Conservation (phyloP, 2,329 filamentous ascomycete genomes). For the Fusarium sulawesiense region DNA sequence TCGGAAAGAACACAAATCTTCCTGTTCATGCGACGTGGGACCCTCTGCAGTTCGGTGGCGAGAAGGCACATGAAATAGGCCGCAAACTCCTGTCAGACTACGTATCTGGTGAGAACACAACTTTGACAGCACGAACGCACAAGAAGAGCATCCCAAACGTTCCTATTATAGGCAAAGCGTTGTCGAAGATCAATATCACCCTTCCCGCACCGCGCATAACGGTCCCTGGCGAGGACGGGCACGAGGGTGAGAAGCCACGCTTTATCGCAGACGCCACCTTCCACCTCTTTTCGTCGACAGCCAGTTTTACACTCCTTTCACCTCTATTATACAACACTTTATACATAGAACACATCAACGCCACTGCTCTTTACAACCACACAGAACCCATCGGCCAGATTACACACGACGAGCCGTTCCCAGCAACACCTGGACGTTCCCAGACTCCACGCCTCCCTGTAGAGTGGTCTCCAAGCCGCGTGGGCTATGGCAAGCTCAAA, state of each 20-base stretch:
- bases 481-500: slow-evolving; percentile 85
- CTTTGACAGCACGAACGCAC: slow-evolving; percentile 78
- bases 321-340: slow-evolving; percentile 79
- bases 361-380: slow-evolving; percentile 86
- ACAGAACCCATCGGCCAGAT: slow-evolving; percentile 83
- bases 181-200: slow-evolving; percentile 78
- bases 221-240: slow-evolving; percentile 61
- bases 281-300: slow-evolving; percentile 87
- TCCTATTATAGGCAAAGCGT: slow-evolving; percentile 76
- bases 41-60: slow-evolving; percentile 70
- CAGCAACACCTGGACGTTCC: slow-evolving; percentile 78
- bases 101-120: slow-evolving; percentile 88
- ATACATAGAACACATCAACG: slow-evolving; percentile 82
- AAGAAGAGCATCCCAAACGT: slow-evolving; percentile 77
- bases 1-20: slow-evolving; percentile 79
- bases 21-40: slow-evolving; percentile 79
- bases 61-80: slow-evolving; percentile 70
- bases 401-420: slow-evolving; percentile 77
- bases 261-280: slow-evolving; percentile 91
- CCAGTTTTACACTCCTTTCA: slow-evolving; percentile 84
- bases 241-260: slow-evolving; percentile 55
- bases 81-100: slow-evolving; percentile 84
- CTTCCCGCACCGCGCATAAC: slow-evolving; percentile 76
- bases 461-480: slow-evolving; percentile 77
- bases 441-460: slow-evolving; percentile 84